Evolutionary conservation across 1,284 basidiomycete genomes (phyloP), one percentile per base, ranked within the genome.

Genomic region (Macrocybe sp.): DNA sequence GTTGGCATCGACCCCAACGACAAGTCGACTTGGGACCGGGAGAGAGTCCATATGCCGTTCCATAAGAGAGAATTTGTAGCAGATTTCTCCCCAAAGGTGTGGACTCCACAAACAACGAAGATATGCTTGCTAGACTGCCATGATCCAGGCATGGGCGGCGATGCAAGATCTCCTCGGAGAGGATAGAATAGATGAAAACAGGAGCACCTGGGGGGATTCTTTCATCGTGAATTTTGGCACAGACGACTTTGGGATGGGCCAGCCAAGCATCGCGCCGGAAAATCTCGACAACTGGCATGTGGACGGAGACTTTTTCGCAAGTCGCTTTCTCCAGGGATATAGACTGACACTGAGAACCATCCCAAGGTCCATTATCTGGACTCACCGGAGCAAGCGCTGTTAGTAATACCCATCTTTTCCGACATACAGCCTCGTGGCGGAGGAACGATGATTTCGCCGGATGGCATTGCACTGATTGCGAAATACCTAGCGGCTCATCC

Each of bases 251-350:
- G 70, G 71, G 48, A 60, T 63, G 29, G 52, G 54, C 11, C 60
- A 56, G 10, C 57, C 63, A 39, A 51, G 52, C 8, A 58, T 68
- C 35, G 60, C 64, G 28, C 75, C 75, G 6, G 56, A 61, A 47
- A 69, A 76, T 49, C 60, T 82, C 48, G 71, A 73, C 52, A 80
- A 80, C 54, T 83, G 79, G 79, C 79, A 83, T 59, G 76, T 80
- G 42, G 79, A 81, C 60, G 80, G 79, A 32, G 80, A 83, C 57
- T 82, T 81, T 59, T 82, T 81, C 60, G 73, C 74, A 50, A 50
- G 67, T 53, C 31, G n/a, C 14, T 47, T 12, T 39, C 11, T 11
- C 12, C 28, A 11, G 36, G 22, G 28, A 14, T 33, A 5, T 32
- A 31, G 2, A 22, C 22, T 22, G 41, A 31, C 12, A 11, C 39